These are phyloP conservation scores for Aspergillus nanangensis DNA, from an alignment of 495 filamentous ascomycete genomes.

Conservation along the genomic window DNA sequence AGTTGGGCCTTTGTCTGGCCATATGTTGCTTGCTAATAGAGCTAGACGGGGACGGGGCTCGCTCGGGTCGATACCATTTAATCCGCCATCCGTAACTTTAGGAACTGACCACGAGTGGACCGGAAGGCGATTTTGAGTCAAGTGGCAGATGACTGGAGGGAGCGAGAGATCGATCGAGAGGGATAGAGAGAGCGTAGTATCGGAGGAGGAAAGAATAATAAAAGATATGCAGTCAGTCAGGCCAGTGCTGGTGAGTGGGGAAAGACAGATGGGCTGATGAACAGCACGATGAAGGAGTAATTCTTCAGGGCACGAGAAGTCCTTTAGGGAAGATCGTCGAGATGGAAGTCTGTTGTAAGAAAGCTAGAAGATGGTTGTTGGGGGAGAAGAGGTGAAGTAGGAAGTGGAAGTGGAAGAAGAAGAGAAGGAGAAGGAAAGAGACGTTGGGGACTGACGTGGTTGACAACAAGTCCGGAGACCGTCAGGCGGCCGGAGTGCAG, in stretches of 20 bases:
- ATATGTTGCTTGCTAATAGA: slow-evolving; percentile 43
- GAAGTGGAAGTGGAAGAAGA: slow-evolving; percentile 6
- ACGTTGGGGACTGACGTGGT: slow-evolving; percentile 21
- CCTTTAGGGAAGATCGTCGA: too few species aligned
- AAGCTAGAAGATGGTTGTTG: slow-evolving; percentile 4
- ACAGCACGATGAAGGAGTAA: too few species aligned
- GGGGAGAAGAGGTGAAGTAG: slow-evolving; percentile 1
- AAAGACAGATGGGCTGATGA: too few species aligned
- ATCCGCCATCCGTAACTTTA: slow-evolving; percentile 47
- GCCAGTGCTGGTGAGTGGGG: too few species aligned
- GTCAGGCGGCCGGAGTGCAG: slow-evolving; percentile 37
- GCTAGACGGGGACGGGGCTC: slow-evolving; percentile 27
- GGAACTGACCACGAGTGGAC: slow-evolving; percentile 16
- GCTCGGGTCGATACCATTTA: slow-evolving; percentile 35
- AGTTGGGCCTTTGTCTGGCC: slow-evolving; percentile 46
- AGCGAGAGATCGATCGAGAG: background rate
- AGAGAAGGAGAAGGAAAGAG: slow-evolving; percentile 12
- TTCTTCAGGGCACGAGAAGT: too few species aligned
- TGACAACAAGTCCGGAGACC: slow-evolving; percentile 31
- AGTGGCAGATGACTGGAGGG: slow-evolving; percentile 9
- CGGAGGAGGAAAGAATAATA: too few species aligned
- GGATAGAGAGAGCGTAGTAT: slow-evolving; percentile 3
- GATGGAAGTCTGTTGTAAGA: too few species aligned
- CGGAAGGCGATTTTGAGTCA: slow-evolving; percentile 12
- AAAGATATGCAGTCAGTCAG: too few species aligned